phyloP scores from a whole-genome alignment of 1,284 basidiomycete genomes.

The Cryptococcus sp. region DNA sequence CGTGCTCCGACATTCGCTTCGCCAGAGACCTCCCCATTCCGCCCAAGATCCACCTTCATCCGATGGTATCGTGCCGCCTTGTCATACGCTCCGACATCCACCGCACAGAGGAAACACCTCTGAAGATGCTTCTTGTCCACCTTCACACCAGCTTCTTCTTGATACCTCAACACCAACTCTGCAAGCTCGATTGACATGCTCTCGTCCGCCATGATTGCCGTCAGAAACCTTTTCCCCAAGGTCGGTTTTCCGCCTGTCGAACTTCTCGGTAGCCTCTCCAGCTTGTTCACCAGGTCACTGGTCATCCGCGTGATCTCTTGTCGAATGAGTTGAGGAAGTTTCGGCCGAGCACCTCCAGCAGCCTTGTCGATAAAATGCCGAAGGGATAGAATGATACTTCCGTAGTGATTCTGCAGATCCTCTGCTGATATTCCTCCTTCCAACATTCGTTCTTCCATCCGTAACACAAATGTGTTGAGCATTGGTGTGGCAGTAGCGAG shows the following conservation, averaged over 20 bases:
- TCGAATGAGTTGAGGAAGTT: too few species aligned
- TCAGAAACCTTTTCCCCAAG: too few species aligned
- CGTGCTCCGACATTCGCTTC: too few species aligned
- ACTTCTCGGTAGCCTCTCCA: background rate
- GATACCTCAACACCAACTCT: background rate
- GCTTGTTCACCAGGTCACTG: background rate
- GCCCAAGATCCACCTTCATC: background rate
- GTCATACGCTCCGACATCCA: background rate
- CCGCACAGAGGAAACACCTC: background rate
- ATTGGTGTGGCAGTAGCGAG: background rate
- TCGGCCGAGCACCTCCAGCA: too few species aligned
- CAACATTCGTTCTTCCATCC: background rate
- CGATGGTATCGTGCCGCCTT: background rate
- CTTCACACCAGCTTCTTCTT: background rate
- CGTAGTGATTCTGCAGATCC: background rate
- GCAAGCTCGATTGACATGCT: background rate
- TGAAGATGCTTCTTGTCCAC: background rate
- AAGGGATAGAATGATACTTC: background rate
- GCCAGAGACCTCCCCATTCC: too few species aligned
- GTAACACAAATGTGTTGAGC: background rate
- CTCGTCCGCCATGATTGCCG: background rate
- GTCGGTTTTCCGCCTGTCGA: too few species aligned
- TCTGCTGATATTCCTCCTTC: background rate
- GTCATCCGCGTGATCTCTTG: too few species aligned
- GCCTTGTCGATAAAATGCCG: background rate